These are phyloP conservation scores for Lolium rigidum DNA, from an alignment of 176 grass and related monocot species.

Conservation along the genomic window DNA sequence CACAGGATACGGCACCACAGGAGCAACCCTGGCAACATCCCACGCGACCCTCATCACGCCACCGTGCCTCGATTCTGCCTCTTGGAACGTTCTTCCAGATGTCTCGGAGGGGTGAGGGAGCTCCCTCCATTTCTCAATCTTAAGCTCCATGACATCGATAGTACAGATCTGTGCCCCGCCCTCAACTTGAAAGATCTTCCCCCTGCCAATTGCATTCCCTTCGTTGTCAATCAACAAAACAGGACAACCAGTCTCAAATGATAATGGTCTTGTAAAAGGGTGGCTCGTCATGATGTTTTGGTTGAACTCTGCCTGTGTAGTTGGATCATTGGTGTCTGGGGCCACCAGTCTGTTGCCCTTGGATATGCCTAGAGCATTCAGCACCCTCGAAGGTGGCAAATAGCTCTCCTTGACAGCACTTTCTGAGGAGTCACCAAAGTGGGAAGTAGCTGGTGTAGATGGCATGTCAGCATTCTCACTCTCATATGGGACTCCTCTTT, in stretches of 20 bases:
- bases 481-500: conserved; percentile 67
- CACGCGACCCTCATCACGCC: conserved; percentile 75
- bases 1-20: conserved; percentile 29
- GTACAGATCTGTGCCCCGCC: conserved; percentile 54
- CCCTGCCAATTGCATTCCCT: conserved; percentile 71
- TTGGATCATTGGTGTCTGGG: conserved; percentile 47
- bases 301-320: conserved; percentile 28
- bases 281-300: conserved; percentile 42
- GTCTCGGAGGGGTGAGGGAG: conserved; percentile 76
- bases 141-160: conserved; percentile 70
- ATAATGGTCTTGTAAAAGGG: conserved; percentile 47
- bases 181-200: conserved; percentile 65
- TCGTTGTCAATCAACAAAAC: conserved; percentile 65
- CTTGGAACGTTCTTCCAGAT: conserved; percentile 52
- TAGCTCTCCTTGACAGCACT: conserved; percentile 69
- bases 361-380: conserved; percentile 51
- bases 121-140: conserved; percentile 75
- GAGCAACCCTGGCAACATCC: conserved; percentile 59
- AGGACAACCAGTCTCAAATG: conserved; percentile 54
- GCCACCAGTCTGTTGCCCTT: conserved; percentile 43
- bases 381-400: conserved; percentile 53
- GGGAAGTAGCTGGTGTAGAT: conserved; percentile 43
- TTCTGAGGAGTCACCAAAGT: conserved; percentile 61
- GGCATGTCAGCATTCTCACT: conserved; percentile 74
- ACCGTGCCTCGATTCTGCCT: conserved; percentile 59